These are phyloP conservation scores for Bipolaris oryzae DNA, from an alignment of 2,329 filamentous ascomycete species.

Conservation along the genomic window DNA sequence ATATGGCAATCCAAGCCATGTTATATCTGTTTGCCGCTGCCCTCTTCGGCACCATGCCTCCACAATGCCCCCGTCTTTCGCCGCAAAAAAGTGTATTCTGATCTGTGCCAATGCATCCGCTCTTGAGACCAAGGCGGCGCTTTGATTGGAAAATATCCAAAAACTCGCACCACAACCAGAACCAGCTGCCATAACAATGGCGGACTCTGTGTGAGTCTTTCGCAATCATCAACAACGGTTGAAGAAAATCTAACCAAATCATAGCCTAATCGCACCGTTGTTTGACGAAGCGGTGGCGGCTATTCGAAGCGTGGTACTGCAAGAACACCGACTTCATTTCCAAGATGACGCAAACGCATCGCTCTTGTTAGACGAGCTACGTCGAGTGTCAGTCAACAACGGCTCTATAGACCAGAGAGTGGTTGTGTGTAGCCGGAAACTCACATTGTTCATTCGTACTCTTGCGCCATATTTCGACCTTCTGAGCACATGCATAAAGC, in stretches of 20 bases:
- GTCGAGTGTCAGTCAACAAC: constrained; percentile 12
- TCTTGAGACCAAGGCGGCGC: constrained; percentile 19
- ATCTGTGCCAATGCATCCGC: constrained; percentile 36
- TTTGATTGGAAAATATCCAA: constrained; percentile 18
- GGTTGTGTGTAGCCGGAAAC: constrained; percentile 24
- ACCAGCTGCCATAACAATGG: constrained; percentile 33
- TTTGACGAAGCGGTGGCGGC: constrained; percentile 31
- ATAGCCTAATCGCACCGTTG: constrained; percentile 22
- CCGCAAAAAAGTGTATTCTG: constrained; percentile 6
- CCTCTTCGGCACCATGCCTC: constrained; percentile 20
- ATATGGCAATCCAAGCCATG: constrained; percentile 11
- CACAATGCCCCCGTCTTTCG: constrained; percentile 19
- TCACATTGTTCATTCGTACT: constrained; percentile 26
- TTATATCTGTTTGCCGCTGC: constrained; percentile 21
- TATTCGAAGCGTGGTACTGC: constrained; percentile 27
- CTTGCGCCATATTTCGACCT: constrained; percentile 39
- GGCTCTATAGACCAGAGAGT: constrained; percentile 18
- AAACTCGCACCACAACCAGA: constrained; percentile 28
- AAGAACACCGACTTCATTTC: constrained; percentile 24
- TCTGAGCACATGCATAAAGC: constrained; percentile 24
- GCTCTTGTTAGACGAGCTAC: constrained; percentile 29
- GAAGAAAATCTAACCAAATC: constrained; percentile 16
- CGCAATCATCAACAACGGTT: neutral
- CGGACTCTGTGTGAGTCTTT: constrained; percentile 29
- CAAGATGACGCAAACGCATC: constrained; percentile 19